Evolutionary conservation across 1,284 basidiomycete species (phyloP), one percentile per base, ranked within the genome.

Genomic region (Ustilago sp.): DNA sequence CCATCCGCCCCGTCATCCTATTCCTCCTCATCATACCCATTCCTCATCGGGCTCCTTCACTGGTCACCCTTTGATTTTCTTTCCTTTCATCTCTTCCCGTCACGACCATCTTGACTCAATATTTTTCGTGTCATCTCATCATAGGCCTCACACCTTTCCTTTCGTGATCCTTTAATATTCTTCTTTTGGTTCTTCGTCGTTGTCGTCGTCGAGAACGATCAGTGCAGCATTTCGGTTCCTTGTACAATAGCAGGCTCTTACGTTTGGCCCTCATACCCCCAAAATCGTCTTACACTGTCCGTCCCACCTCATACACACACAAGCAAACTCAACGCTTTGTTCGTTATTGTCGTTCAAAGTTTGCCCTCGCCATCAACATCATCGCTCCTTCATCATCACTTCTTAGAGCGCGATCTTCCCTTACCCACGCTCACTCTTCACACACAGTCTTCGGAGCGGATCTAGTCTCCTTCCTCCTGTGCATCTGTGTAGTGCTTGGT

Each of bases 241-340:
- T 73, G 70, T 73, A 73, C 65, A 68, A 61, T 73, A 73, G 65
- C 53, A 52, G 60, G 66, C 47, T 51, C 23, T 15, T 9, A n/a
- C 23, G 23, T 48, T 41, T 47, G 62, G 56, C 68, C 68, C 35
- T 47, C 68, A 71, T 71, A 65, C 59, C 68, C 23, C 61, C 47
- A 43, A 58, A 45, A 59, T 59, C 59, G 52, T 38, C 51, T 28
- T 39, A 43, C 56, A 47, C 60, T 47, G 59, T 52, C 56, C 38
- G 47, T 52, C 23, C 36, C 41, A 43, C 55, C 19, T 35, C 6
- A 41, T 15, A 32, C 41, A 9, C 23, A 43, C 19, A 31, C 43
- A 23, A 3, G 38, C 23, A 8, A 41, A n/a, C 47, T 11, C 32
- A 41, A 39, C 39, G 31, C 38, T 13, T 35, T 50, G 15, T 56